phyloP scores from a whole-genome alignment of 2,329 filamentous ascomycete species.

The Clarireedia monteithiana region DNA sequence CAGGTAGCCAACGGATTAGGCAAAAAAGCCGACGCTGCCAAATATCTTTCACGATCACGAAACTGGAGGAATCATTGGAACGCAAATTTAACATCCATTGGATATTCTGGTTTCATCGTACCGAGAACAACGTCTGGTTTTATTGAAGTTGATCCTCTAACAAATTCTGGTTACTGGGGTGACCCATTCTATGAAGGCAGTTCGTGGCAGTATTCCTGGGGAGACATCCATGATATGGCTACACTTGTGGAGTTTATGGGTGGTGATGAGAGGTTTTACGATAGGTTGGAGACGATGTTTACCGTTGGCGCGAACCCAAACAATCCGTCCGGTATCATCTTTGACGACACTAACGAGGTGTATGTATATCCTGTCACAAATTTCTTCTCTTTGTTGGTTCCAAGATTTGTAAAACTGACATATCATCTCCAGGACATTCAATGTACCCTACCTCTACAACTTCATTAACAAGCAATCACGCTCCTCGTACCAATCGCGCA shows the following conservation, averaged over 20 bases:
- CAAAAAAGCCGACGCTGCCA: neutral
- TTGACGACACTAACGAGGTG: constrained; percentile 40
- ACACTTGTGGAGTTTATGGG: constrained; percentile 40
- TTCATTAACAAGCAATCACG: constrained; percentile 34
- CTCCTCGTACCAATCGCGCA: constrained; percentile 11
- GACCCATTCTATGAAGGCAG: constrained; percentile 44
- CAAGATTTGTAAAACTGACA: neutral
- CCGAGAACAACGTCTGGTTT: constrained; percentile 42
- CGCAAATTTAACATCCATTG: constrained; percentile 44
- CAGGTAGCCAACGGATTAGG: constrained; percentile 48
- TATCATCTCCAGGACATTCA: constrained; percentile 36
- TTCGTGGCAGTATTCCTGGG: constrained; percentile 47
- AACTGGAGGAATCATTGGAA: constrained; percentile 73
- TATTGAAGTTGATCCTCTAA: constrained; percentile 39
- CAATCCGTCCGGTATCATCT: constrained; percentile 38
- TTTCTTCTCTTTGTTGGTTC: neutral
- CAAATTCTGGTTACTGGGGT: constrained; percentile 46
- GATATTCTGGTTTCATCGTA: constrained; percentile 61
- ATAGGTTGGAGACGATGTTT: constrained; percentile 45
- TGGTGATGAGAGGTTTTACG: constrained; percentile 39
- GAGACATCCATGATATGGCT: constrained; percentile 45
- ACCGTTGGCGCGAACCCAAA: constrained; percentile 30
- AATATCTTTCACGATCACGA: constrained; percentile 31
- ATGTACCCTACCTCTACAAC: constrained; percentile 54
- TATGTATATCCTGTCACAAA: neutral